Percentiles rank a stretch among this genome's conserved stretches.
Conservation (phyloP, 1,284 basidiomycete species). For the Gomphus bonarii region DNA sequence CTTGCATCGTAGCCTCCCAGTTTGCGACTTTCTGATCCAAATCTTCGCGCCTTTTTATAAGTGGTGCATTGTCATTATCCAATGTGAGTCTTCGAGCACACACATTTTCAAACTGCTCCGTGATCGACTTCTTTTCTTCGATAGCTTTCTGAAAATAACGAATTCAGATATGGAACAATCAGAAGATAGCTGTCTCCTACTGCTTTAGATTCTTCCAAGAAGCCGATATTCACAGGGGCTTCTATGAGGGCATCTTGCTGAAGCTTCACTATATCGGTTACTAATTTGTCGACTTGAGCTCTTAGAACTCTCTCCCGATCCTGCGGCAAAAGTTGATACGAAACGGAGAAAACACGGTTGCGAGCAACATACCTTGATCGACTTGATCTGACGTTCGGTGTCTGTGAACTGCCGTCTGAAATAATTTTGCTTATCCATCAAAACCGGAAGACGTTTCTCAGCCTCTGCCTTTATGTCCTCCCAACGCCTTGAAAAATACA, state of each 20-base stretch:
- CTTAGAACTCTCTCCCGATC: constrained; percentile 18
- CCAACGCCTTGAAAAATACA: neutral
- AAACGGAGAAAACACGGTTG: neutral
- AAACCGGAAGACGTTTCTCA: neutral
- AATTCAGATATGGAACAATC: neutral
- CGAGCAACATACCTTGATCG: neutral
- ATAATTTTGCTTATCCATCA: neutral
- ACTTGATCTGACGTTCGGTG: neutral
- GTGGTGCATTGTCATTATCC: constrained; percentile 31
- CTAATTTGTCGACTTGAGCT: constrained; percentile 22
- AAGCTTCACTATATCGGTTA: constrained; percentile 27
- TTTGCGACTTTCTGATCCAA: neutral
- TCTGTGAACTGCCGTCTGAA: neutral
- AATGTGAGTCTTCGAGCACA: constrained; percentile 28
- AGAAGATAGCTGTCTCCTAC: constrained; percentile 34
- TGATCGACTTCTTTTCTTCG: constrained; percentile 37
- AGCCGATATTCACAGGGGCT: constrained; percentile 60
- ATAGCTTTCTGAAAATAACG: constrained; percentile 37
- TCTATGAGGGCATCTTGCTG: constrained; percentile 63
- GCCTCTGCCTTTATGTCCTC: neutral
- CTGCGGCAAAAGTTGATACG: constrained; percentile 16
- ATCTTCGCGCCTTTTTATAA: constrained; percentile 37
- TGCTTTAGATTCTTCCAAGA: constrained; percentile 37
- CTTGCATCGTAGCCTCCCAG: neutral
- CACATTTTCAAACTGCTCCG: constrained; percentile 40